Evolutionary conservation across 1,284 basidiomycete species (phyloP), one percentile per base, ranked within the genome.

Genomic region (Violaceomyces palustris): DNA sequence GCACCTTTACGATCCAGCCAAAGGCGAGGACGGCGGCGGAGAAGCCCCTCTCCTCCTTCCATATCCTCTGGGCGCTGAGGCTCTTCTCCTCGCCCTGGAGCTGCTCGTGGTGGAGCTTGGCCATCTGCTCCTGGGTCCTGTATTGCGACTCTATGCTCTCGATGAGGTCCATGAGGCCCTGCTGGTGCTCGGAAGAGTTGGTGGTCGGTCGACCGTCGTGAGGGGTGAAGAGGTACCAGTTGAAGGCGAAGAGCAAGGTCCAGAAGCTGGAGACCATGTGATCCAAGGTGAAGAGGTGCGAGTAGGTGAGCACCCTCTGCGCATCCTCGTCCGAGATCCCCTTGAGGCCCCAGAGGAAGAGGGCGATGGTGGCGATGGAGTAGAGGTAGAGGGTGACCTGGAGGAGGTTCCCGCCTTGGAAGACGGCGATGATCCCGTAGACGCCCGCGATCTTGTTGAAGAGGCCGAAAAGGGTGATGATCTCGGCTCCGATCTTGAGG

Each of bases 361-460:
- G 85, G 21, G 84, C 79, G 39, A 98, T 82, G 22, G 84, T 88
- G 14, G 85, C 75, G 41, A 87, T 83, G 10, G 89, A 94, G 77
- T 99, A 99, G 28, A 91, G 79, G 75, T 98, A 98, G 25, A 74
- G 52, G 5, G 60, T 63, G 48, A 96, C 79, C 76, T 99, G 93
- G 1, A 87, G 83, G 61, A 91, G 85, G 7, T 88, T 85, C 18
- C 89, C 90, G 28, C 88, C 88, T 2, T 84, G 86, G 59, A 93
- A 78, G 54, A 93, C 80, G 12, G 91, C 90, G 39, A 98, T 84
- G 56, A 99, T 82, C 41, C 93, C 93, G 73, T 96, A 99, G 14
- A 97, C 82, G 45, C 93, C 93, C 12, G 93, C 93, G 41, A 92
- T 92, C 77, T 99, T 99, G 81, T 99, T 97, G 63, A 99, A 81